Percentiles rank a stretch among this genome's conserved stretches.
Conservation (phyloP, 1,139 yeast species). For the Saccharomyces hybrid region DNA sequence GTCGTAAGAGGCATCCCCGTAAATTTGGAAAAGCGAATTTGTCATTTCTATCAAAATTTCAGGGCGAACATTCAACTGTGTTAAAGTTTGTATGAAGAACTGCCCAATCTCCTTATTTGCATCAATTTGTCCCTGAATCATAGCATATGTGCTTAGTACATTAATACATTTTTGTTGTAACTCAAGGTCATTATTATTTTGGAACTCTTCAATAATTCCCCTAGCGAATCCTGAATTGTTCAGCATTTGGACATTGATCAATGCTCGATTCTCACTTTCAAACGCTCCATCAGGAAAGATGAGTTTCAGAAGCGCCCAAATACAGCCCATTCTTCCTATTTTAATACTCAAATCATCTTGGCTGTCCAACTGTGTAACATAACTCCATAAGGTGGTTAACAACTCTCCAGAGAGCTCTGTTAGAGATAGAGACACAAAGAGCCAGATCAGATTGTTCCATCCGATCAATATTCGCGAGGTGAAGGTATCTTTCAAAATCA, state of each 20-base stretch:
- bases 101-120: slow-evolving; percentile 43
- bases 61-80: slow-evolving; percentile 26
- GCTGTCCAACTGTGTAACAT: slow-evolving; percentile 15
- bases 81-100: slow-evolving; percentile 36
- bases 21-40: slow-evolving; percentile 66
- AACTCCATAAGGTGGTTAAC: slow-evolving; percentile 7
- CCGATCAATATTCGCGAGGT: slow-evolving; percentile 52
- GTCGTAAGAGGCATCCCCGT: slow-evolving; percentile 61
- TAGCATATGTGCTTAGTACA: slow-evolving; percentile 51
- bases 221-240: slow-evolving; percentile 19
- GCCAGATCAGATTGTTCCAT: slow-evolving; percentile 64
- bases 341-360: slow-evolving; percentile 36
- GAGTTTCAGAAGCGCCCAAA: slow-evolving; percentile 54
- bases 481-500: slow-evolving; percentile 38
- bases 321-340: slow-evolving; percentile 46
- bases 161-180: slow-evolving; percentile 34
- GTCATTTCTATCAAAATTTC: slow-evolving; percentile 49
- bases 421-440: slow-evolving; percentile 27
- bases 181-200: slow-evolving; percentile 15
- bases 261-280: slow-evolving; percentile 8
- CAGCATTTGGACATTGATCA: slow-evolving; percentile 17
- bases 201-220: slow-evolving; percentile 22
- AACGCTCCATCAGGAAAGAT: slow-evolving; percentile 6
- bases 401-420: slow-evolving; percentile 5
- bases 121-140: slow-evolving; percentile 39